Evolutionary conservation across 148 eudicot genomes (phyloP).

Genomic region (Chenopodium album): DNA sequence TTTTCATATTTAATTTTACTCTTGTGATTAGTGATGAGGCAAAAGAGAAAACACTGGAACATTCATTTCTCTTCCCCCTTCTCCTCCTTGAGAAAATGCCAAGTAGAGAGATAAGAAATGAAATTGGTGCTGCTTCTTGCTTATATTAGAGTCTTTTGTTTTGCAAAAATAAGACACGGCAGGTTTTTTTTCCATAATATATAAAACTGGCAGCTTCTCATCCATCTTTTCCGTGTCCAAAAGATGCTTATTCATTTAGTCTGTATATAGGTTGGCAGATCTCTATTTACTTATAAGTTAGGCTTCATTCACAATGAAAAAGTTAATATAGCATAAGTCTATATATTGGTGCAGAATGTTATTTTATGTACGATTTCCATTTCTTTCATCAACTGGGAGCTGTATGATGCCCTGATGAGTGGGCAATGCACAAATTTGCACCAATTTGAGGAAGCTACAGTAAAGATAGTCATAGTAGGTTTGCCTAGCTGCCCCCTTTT

Average conservation of each 20-base stretch:
- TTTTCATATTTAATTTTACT: background rate
- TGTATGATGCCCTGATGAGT: background rate
- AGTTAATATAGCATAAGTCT: background rate
- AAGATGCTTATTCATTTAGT: background rate
- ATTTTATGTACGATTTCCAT: background rate
- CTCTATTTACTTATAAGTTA: background rate
- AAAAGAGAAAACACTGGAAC: background rate
- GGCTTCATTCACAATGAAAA: background rate
- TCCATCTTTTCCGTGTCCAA: background rate
- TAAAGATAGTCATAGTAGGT: background rate
- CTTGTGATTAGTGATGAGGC: background rate
- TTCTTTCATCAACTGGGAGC: background rate
- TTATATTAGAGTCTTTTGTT: background rate
- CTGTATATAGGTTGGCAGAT: background rate
- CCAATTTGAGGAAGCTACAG: background rate
- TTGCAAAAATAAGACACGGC: background rate
- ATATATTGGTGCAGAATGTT: background rate
- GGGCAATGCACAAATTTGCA: background rate
- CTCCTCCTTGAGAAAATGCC: background rate
- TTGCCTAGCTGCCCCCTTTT: background rate
- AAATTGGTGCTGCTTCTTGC: constrained; percentile 1
- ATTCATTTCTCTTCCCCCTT: background rate
- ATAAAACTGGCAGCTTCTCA: background rate
- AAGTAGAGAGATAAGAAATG: background rate
- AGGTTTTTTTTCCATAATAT: background rate